Evolutionary conservation across 169 alveolate species (phyloP), one percentile per base, ranked within the genome.

Genomic region (Cryptosporidium tyzzeri): DNA sequence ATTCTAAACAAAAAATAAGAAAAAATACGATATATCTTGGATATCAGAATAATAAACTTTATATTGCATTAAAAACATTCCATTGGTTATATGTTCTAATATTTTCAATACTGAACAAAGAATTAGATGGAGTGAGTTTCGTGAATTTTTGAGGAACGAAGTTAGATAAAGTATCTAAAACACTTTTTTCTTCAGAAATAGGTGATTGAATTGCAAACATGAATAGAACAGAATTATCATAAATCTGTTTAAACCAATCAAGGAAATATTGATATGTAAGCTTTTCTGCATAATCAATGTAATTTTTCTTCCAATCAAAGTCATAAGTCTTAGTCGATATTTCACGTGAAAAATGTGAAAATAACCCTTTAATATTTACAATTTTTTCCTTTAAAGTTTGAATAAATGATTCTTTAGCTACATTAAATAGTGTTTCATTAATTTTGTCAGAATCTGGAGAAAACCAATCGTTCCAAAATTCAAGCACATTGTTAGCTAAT

Each of bases 381-480:
- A 61, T 35, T 5, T 59, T 23, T 26, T 12, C 48, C 10, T 65
- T 59, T 14, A 80, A 48, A 4, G 69, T 61, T 62, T 59, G 23
- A 16, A 80, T 59, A 23, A 18, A 23, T 9, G 75, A 80, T 26
- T 23, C 5, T 59, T 31, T 80, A 12, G 80, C n/a, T 5, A 14
- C 14, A n/a, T 62, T 23, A 41, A 80, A 80, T 5, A 21, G 16
- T 9, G n/a, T 14, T 8, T 41, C 18, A 0, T 29, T 44, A 65
- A 80, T 80, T 10, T 26, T 26, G 44, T 12, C 16, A 12, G 69
- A 73, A 4, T n/a, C 23, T 0, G 62, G 48, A n/a, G 48, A 62
- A 31, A 80, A 62, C 73, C 75, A 44, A 4, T 80, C 67, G 1
- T 80, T 68, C 73, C 73, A 62, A 31, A 62, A 80, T 29, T 62